Evolutionary conservation across 2,329 filamentous ascomycete genomes (phyloP).

Genomic region (Cryoendolithus antarcticus): DNA sequence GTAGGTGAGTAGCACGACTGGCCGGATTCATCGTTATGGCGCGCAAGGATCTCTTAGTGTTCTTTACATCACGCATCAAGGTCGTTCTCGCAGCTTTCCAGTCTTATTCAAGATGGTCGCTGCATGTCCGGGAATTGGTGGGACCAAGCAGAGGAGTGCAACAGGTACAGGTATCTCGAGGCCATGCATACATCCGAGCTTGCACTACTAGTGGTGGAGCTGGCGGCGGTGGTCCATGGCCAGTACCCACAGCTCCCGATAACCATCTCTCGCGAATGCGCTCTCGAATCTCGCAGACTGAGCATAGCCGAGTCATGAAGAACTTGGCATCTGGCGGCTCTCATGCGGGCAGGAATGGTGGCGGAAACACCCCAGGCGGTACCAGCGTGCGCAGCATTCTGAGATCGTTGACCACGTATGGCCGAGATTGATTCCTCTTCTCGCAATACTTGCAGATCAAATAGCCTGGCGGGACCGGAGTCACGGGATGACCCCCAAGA

Average conservation of each 20-base stretch:
- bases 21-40: no score
- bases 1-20: no score
- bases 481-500: not conserved
- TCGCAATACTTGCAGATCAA: not conserved
- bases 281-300: not conserved
- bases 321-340: not conserved
- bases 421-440: not conserved
- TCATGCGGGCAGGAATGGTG: not conserved
- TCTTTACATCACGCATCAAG: no score
- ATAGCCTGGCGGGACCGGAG: not conserved
- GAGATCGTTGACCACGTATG: not conserved
- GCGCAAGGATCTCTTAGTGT: no score
- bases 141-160: no score
- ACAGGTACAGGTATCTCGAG: not conserved
- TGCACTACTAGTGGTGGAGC: not conserved
- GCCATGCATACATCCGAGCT: not conserved
- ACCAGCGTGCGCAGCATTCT: not conserved
- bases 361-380: not conserved
- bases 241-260: not conserved
- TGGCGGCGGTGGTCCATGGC: not conserved
- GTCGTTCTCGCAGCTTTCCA: no score
- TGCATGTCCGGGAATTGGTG: no score
- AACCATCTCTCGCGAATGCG: no score
- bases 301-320: constrained; percentile 1
- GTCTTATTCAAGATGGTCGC: no score